Evolutionary conservation across 345 rosid species (phyloP), one percentile per base, ranked within the genome.

Genomic region (Camelina neglecta): DNA sequence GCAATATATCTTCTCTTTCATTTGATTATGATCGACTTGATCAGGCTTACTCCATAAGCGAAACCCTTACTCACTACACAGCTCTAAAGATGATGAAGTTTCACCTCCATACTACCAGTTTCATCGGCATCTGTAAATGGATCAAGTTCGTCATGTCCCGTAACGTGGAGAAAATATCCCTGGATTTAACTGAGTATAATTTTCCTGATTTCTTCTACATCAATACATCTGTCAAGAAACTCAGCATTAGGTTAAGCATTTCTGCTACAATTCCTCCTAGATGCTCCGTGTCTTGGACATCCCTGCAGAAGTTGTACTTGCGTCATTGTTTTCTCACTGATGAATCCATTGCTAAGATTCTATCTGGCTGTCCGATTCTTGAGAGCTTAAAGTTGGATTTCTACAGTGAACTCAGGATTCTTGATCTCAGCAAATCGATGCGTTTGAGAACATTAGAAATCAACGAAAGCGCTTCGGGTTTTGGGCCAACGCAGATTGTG

Each of bases 351-450:
- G 18, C 42, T n/a, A 50, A 51, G 5, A 51, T 61, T 50, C 41
- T 72, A 4, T 24, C 60, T 39, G 61, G 76, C 8, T 61, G 69
- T 72, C 76, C 76, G 1, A 1, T 61, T 38, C 59, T 72, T 13
- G 51, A 38, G 16, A 21, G 41, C 33, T 62, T 61, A 62, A 38
- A 50, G n/a, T 16, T 72, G 20, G 0, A 5, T 72, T 0, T 0
- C 2, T 72, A 69, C 20, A 0, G 3, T 21, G 2, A 0, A 11
- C 18, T 61, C 0, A 21, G 2, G 29, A 16, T 38, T 61, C 61
- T 72, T 61, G 69, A 72, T 62, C 69, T 72, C 39, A 72, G 33
- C 15, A 11, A 61, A 26, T 72, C 69, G 2, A 3, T 49, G n/a
- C 23, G 39, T n/a, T 68, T 72, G 18, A 50, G 41, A 50, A 16